A percentile compares a stretch with the other conserved stretches of the same genome.
Conservation (phyloP, 176 grass and related monocot species). For the Hordeum marinum region DNA sequence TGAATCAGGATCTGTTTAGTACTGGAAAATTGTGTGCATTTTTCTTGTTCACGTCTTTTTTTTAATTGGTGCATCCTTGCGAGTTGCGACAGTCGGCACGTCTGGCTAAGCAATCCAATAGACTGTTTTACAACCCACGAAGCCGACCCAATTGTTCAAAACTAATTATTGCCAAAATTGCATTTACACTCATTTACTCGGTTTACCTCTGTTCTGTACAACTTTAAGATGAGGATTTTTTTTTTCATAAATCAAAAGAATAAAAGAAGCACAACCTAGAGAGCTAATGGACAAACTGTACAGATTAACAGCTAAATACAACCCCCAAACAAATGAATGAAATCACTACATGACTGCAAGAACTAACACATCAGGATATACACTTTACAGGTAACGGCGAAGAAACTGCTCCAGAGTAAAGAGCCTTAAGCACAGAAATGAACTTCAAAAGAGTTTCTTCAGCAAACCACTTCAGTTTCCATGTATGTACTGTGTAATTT, state of each 20-base stretch:
- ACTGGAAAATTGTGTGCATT: no score
- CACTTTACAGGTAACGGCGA: slow-evolving; percentile 73
- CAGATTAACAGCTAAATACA: slow-evolving; percentile 32
- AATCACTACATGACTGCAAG: slow-evolving; percentile 45
- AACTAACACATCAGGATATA: slow-evolving; percentile 53
- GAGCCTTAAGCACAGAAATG: slow-evolving; percentile 70
- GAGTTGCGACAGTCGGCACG: background rate
- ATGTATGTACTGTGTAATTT: slow-evolving; percentile 38
- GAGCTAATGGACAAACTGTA: slow-evolving; percentile 32
- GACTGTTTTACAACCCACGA: background rate
- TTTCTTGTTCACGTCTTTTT: background rate
- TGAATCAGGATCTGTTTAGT: background rate
- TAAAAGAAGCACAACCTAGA: slow-evolving; percentile 20
- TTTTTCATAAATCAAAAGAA: slow-evolving; percentile 25
- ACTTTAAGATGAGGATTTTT: background rate
- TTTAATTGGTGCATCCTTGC: background rate
- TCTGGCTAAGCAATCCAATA: background rate
- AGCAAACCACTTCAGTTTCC: slow-evolving; percentile 77
- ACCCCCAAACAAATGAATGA: slow-evolving; percentile 72
- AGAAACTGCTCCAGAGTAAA: slow-evolving; percentile 36
- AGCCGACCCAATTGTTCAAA: background rate
- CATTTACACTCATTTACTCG: slow-evolving; percentile 23
- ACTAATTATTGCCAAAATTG: slow-evolving; percentile 32
- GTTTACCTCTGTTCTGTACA: slow-evolving; percentile 31
- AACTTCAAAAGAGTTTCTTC: slow-evolving; percentile 76